A percentile compares a stretch with the other conserved stretches of the same genome.
These are phyloP conservation scores for Poronia punctata DNA, from an alignment of 495 filamentous ascomycete genomes.

Conservation along the genomic window DNA sequence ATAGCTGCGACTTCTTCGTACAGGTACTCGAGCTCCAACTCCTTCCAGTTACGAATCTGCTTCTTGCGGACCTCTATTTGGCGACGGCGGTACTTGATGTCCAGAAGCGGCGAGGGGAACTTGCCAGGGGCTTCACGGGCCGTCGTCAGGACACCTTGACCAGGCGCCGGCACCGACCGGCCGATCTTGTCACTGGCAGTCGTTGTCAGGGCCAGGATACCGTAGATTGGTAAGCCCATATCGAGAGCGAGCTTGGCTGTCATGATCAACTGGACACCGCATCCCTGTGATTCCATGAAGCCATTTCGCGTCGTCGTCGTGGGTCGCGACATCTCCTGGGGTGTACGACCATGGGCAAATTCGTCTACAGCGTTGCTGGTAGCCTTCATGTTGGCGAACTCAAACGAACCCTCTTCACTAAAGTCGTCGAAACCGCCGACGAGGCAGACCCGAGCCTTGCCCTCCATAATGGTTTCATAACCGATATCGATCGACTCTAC, in stretches of 20 bases:
- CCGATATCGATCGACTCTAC: constrained; percentile 97
- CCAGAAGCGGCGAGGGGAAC: constrained; percentile 88
- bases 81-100: constrained; percentile 92
- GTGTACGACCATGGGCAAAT: constrained; percentile 89
- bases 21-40: constrained; percentile 86
- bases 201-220: constrained; percentile 85
- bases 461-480: constrained; percentile 95
- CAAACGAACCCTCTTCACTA: constrained; percentile 97
- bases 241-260: constrained; percentile 89
- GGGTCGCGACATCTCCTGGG: constrained; percentile 94
- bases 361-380: constrained; percentile 96
- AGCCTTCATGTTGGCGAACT: constrained; percentile 99
- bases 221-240: constrained; percentile 98
- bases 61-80: constrained; percentile 87
- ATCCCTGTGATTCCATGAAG: constrained; percentile 99
- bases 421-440: constrained; percentile 99
- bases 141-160: constrained; percentile 95
- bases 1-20: constrained; percentile 88
- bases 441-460: constrained; percentile 93
- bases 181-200: constrained; percentile 99
- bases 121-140: constrained; percentile 85
- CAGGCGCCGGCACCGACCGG: constrained; percentile 91
- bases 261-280: constrained; percentile 98
- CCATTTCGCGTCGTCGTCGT: constrained; percentile 94
- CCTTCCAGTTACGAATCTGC: constrained; percentile 93